Evolutionary conservation across 164 flowering plant genomes (phyloP).

Genomic region (Chloranthus sessilifolius): DNA sequence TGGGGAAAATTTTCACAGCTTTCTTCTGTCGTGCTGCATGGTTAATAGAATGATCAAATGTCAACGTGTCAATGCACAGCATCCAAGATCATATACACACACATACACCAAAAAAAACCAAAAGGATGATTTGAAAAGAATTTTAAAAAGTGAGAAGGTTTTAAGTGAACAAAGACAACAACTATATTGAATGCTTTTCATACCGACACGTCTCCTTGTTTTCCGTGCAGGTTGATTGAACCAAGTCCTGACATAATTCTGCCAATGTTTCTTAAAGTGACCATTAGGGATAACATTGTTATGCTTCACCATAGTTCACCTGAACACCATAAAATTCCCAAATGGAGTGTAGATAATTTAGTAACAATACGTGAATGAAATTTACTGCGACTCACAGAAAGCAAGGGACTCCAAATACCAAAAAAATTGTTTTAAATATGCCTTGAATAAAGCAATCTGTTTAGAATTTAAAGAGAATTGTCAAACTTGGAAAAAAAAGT

Average conservation of each 20-base stretch:
- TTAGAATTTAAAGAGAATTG: too few species aligned
- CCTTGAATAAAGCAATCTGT: too few species aligned
- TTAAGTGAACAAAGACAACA: neutral
- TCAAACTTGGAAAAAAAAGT: too few species aligned
- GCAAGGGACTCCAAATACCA: too few species aligned
- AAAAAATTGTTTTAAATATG: too few species aligned
- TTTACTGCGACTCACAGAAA: too few species aligned
- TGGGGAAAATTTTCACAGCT: slow-evolving; percentile 58
- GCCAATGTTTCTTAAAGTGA: slow-evolving; percentile 87
- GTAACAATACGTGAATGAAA: too few species aligned
- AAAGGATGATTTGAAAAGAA: neutral
- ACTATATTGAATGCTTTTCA: neutral
- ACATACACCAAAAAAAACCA: neutral
- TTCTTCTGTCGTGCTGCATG: slow-evolving; percentile 55
- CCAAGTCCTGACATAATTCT: slow-evolving; percentile 82
- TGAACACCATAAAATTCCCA: slow-evolving; percentile 6
- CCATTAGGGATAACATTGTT: slow-evolving; percentile 77
- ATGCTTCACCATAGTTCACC: slow-evolving; percentile 72
- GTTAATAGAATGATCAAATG: neutral
- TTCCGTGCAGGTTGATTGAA: slow-evolving; percentile 85
- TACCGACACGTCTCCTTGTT: slow-evolving; percentile 58
- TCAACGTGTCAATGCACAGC: neutral
- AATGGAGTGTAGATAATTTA: neutral
- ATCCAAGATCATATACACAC: neutral
- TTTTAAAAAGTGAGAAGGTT: neutral